Conservation (phyloP, 331 rosid species). For the Malus hybrid region DNA sequence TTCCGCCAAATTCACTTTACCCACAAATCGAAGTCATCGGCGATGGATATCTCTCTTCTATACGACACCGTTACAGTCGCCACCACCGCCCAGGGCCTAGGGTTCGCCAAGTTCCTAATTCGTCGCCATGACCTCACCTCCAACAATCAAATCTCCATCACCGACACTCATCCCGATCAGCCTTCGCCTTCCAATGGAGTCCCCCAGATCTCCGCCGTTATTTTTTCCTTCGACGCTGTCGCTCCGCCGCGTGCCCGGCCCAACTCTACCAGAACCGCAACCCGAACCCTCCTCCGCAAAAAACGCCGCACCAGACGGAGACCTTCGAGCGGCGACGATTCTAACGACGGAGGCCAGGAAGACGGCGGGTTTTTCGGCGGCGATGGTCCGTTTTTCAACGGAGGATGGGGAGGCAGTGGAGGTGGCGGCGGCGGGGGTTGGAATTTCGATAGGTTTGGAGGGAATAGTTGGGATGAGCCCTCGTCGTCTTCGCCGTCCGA, state of each 20-base stretch:
- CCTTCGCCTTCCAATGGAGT: conserved; percentile 18
- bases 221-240: conserved; percentile 42
- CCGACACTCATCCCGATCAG: conserved; percentile 31
- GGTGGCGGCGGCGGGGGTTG: conserved; percentile 51
- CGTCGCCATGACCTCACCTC: conserved; percentile 29
- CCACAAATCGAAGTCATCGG: not conserved
- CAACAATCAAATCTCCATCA: conserved; percentile 15
- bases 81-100: conserved; percentile 34
- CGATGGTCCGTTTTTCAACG: conserved; percentile 32
- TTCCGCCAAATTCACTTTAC: not conserved
- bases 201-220: conserved; percentile 44
- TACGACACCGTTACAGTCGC: conserved; percentile 37
- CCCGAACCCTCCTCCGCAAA: conserved; percentile 48
- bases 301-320: conserved; percentile 60
- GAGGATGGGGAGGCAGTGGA: conserved; percentile 34
- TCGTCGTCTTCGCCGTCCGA: conserved; percentile 51
- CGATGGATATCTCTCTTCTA: conserved; percentile 31
- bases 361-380: conserved; percentile 23
- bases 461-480: conserved; percentile 51
- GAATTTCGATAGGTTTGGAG: conserved; percentile 73
- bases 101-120: conserved; percentile 41
- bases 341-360: conserved; percentile 27
- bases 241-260: conserved; percentile 74
- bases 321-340: conserved; percentile 30
- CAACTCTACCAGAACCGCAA: conserved; percentile 15